Conservation (phyloP, 2,329 filamentous ascomycete species). For the Fonsecaea pedrosoi region DNA sequence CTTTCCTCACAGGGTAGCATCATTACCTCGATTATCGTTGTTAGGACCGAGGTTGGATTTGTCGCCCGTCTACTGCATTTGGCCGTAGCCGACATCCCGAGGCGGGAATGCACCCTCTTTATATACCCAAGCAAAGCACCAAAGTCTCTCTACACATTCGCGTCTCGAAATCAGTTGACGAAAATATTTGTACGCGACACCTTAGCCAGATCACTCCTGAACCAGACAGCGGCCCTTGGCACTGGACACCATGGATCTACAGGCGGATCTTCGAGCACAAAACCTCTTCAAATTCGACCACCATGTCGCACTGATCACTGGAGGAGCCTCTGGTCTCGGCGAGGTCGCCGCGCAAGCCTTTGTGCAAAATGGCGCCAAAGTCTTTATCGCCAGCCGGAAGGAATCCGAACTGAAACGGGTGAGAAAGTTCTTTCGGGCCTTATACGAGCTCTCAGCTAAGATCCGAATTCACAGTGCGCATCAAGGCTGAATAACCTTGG, state of each 20-base stretch:
- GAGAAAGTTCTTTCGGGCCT: conserved; percentile 35
- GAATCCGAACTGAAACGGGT: conserved; percentile 57
- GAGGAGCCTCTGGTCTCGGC: conserved; percentile 43
- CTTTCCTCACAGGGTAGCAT: too few relatives aligned
- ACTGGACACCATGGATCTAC: conserved; percentile 23
- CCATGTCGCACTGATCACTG: conserved; percentile 43
- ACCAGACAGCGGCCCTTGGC: not conserved
- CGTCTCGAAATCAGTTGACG: not conserved
- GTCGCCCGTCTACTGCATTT: not conserved
- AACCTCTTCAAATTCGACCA: conserved; percentile 42
- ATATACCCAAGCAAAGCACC: not conserved
- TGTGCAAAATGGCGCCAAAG: conserved; percentile 59
- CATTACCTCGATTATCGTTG: too few relatives aligned
- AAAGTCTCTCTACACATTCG: not conserved
- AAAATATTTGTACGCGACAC: not conserved
- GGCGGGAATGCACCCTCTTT: not conserved
- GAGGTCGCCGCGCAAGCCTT: conserved; percentile 64
- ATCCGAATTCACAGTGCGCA: not conserved
- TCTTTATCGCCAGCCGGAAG: conserved; percentile 62
- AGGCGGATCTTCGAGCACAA: conserved; percentile 39
- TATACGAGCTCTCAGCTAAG: not conserved
- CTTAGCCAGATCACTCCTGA: not conserved
- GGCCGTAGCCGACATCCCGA: not conserved
- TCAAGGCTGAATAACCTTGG: conserved; percentile 58
- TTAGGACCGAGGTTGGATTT: not conserved